phyloP scores from a whole-genome alignment of 257 asterid species.

The Echium plantagineum region DNA sequence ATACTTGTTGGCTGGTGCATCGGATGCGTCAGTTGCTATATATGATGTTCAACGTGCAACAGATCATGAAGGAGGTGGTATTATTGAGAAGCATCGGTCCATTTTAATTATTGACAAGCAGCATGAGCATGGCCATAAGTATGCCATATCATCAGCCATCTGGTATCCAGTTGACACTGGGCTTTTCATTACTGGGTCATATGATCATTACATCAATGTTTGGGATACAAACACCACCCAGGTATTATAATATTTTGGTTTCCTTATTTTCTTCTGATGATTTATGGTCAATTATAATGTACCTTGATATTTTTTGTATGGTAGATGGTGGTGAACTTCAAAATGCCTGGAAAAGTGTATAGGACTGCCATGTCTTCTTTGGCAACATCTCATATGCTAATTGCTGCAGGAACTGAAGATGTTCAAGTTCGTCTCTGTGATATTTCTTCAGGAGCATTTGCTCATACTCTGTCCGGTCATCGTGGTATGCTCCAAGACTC shows the following conservation, averaged over 20 bases:
- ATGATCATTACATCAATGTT: slow-evolving; percentile 80
- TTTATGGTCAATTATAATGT: slow-evolving; percentile 1
- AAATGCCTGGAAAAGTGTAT: slow-evolving; percentile 98
- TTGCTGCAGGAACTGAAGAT: slow-evolving; percentile 96
- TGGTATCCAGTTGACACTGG: slow-evolving; percentile 99
- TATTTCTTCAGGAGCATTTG: slow-evolving; percentile 89
- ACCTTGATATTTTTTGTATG: slow-evolving; percentile 11
- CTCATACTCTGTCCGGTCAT: slow-evolving; percentile 98
- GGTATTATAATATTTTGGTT: slow-evolving; percentile 21
- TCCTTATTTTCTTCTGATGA: not conserved
- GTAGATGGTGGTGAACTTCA: slow-evolving; percentile 74
- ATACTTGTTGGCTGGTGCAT: slow-evolving; percentile 73
- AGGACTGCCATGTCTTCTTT: slow-evolving; percentile 79
- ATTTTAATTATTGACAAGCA: slow-evolving; percentile 66
- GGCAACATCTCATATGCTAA: slow-evolving; percentile 85
- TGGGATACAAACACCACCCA: slow-evolving; percentile 96
- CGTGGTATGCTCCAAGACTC: slow-evolving; percentile 54
- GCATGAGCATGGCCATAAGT: slow-evolving; percentile 76
- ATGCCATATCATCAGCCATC: slow-evolving; percentile 68
- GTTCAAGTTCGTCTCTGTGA: slow-evolving; percentile 99
- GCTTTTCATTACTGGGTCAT: slow-evolving; percentile 84
- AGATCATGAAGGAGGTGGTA: slow-evolving; percentile 43
- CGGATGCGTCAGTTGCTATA: slow-evolving; percentile 86
- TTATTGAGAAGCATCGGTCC: slow-evolving; percentile 65
- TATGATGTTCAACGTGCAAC: slow-evolving; percentile 79